Conservation (phyloP, 2,329 filamentous ascomycete genomes). For the Pestalotiopsis sp. region DNA sequence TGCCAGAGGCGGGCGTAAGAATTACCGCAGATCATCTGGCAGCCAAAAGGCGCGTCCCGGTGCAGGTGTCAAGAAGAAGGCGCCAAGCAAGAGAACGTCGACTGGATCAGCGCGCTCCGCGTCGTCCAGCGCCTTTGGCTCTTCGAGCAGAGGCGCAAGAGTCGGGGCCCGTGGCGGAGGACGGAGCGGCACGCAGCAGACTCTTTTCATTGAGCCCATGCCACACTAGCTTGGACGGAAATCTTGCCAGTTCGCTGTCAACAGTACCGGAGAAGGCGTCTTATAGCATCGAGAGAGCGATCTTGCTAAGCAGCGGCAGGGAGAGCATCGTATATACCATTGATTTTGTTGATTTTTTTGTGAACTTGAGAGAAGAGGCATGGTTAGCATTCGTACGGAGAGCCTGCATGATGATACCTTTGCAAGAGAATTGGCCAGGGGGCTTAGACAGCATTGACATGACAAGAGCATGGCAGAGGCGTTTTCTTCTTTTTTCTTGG, state of each 20-base stretch:
- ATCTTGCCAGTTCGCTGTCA: no score
- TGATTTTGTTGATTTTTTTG: not conserved
- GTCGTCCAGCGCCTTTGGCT: not conserved
- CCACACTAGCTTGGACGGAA: not conserved
- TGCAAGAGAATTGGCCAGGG: not conserved
- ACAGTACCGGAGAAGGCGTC: no score
- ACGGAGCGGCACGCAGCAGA: not conserved
- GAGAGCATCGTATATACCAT: not conserved
- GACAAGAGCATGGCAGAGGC: not conserved
- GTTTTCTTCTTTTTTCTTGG: not conserved
- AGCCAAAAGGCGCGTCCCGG: constrained; percentile 4
- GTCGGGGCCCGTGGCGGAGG: constrained; percentile 8
- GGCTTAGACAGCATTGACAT: not conserved
- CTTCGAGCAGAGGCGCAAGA: constrained; percentile 13
- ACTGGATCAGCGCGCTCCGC: constrained; percentile 10
- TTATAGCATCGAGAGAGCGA: not conserved
- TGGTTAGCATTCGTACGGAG: not conserved
- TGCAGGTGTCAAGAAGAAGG: constrained; percentile 12
- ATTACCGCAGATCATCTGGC: constrained; percentile 10
- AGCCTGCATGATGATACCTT: no score
- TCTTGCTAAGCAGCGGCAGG: not conserved
- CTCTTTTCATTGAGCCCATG: not conserved
- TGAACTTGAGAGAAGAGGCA: not conserved
- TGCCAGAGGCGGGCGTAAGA: constrained; percentile 4
- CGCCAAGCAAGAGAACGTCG: constrained; percentile 12